phyloP scores from a whole-genome alignment of 495 filamentous ascomycete species.

The Penicillium fimorum region DNA sequence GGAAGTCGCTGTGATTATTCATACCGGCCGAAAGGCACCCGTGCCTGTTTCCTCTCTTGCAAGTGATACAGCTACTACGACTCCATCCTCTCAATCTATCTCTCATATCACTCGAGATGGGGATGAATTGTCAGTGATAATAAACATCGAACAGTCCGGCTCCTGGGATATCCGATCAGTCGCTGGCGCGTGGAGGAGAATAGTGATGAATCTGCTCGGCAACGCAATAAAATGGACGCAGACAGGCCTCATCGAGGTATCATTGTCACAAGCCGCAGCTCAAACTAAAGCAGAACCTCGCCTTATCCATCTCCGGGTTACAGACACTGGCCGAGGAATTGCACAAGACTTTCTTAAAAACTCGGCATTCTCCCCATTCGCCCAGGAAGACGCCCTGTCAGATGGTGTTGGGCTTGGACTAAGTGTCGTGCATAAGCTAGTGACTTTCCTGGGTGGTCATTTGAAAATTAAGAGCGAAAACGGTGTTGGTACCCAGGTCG shows the following conservation, averaged over 20 bases:
- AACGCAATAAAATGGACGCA: slow-evolving; percentile 72
- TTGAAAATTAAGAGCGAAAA: slow-evolving; percentile 58
- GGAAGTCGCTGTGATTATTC: slow-evolving; percentile 54
- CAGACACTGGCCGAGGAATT: slow-evolving; percentile 70
- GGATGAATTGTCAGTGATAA: slow-evolving; percentile 44
- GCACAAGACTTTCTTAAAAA: slow-evolving; percentile 65
- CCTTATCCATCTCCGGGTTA: slow-evolving; percentile 49
- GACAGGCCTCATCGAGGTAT: slow-evolving; percentile 58
- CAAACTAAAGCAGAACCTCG: slow-evolving; percentile 13
- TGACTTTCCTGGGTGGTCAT: slow-evolving; percentile 56
- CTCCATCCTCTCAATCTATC: not conserved
- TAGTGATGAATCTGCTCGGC: slow-evolving; percentile 71
- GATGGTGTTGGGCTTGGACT: slow-evolving; percentile 70
- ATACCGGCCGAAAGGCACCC: slow-evolving; percentile 33
- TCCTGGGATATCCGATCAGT: slow-evolving; percentile 57
- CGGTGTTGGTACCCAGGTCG: slow-evolving; percentile 59
- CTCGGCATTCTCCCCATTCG: slow-evolving; percentile 66
- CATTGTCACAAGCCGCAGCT: slow-evolving; percentile 30
- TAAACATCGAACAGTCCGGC: slow-evolving; percentile 53
- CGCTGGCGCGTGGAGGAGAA: slow-evolving; percentile 60
- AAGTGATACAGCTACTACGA: not conserved
- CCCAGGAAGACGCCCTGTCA: slow-evolving; percentile 65
- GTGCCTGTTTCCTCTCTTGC: not conserved
- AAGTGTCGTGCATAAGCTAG: slow-evolving; percentile 65
- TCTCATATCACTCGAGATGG: no score